Percentiles rank a stretch among this genome's conserved stretches.
Evolutionary conservation across 2,329 filamentous ascomycete genomes (phyloP).

Genomic region (Neocucurbitaria cava): DNA sequence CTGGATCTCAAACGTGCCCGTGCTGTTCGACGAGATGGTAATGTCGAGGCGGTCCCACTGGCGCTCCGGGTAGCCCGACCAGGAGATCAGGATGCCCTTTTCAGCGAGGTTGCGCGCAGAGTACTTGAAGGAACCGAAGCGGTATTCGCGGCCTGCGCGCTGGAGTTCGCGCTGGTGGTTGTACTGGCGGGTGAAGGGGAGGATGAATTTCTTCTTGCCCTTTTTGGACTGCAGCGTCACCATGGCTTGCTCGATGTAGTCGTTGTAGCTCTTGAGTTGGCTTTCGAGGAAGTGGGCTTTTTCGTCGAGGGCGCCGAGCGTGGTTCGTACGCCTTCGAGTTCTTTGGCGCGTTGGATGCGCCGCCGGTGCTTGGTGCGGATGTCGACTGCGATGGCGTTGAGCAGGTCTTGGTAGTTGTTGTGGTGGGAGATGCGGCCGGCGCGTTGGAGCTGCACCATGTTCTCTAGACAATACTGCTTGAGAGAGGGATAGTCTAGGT

Average conservation of each 20-base stretch:
- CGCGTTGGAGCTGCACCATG: slow-evolving; percentile 84
- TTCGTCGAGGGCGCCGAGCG: slow-evolving; percentile 76
- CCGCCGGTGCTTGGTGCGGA: slow-evolving; percentile 93
- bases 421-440: slow-evolving; percentile 81
- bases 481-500: slow-evolving; percentile 91
- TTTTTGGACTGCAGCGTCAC: slow-evolving; percentile 96
- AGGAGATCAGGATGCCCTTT: slow-evolving; percentile 92
- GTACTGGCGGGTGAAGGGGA: slow-evolving; percentile 98
- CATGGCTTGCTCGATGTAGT: slow-evolving; percentile 99
- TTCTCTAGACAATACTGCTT: slow-evolving; percentile 95
- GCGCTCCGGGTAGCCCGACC: slow-evolving; percentile 80
- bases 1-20: slow-evolving; percentile 92
- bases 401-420: slow-evolving; percentile 98
- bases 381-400: slow-evolving; percentile 95
- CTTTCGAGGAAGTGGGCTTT: slow-evolving; percentile 93
- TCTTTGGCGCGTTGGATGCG: slow-evolving; percentile 91
- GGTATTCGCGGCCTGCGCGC: slow-evolving; percentile 88
- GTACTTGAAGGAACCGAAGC: slow-evolving; percentile 98
- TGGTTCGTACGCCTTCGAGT: slow-evolving; percentile 80
- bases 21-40: slow-evolving; percentile 91
- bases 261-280: slow-evolving; percentile 96
- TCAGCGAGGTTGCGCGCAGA: slow-evolving; percentile 86
- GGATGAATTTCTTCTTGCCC: slow-evolving; percentile 89
- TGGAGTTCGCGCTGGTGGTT: slow-evolving; percentile 97
- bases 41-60: slow-evolving; percentile 94